Conservation (phyloP, 1,139 yeast species). For the Zhuliangozyma blackwelliae region DNA sequence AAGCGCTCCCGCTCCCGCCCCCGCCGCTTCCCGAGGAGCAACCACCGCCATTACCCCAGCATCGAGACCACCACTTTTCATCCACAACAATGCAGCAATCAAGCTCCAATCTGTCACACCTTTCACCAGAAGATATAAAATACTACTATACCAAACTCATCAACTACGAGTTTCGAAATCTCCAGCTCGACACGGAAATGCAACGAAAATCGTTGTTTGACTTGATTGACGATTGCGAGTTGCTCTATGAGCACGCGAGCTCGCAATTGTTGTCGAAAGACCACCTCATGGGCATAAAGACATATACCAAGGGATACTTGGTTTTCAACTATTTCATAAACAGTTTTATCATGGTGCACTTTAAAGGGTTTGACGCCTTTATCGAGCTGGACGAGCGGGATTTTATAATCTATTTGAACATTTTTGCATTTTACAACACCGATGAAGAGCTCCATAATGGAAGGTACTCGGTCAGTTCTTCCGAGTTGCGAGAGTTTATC, state of each 20-base stretch:
- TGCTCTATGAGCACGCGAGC: slow-evolving; percentile 29
- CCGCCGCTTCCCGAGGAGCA: too few species aligned
- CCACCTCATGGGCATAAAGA: slow-evolving; percentile 18
- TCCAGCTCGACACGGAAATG: slow-evolving; percentile 32
- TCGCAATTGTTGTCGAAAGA: slow-evolving; percentile 15
- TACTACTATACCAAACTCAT: slow-evolving; percentile 25
- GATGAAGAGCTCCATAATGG: slow-evolving; percentile 22
- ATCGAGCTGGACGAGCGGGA: slow-evolving; percentile 36
- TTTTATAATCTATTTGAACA: slow-evolving; percentile 41
- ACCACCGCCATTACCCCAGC: too few species aligned
- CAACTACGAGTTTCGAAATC: slow-evolving; percentile 32
- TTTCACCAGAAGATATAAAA: slow-evolving; percentile 5
- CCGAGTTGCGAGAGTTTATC: slow-evolving; percentile 23
- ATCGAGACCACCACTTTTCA: too few species aligned
- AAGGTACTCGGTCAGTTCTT: slow-evolving; percentile 20
- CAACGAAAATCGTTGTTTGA: slow-evolving; percentile 37
- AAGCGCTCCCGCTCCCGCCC: too few species aligned
- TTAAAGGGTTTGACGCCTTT: slow-evolving; percentile 42
- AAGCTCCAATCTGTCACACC: too few species aligned
- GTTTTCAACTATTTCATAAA: slow-evolving; percentile 43
- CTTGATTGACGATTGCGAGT: slow-evolving; percentile 40
- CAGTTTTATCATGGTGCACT: slow-evolving; percentile 41
- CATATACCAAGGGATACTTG: slow-evolving; percentile 37
- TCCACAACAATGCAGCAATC: too few species aligned
- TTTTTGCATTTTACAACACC: slow-evolving; percentile 39